phyloP scores from a whole-genome alignment of 169 alveolate species.

The Perkinsus olseni region DNA sequence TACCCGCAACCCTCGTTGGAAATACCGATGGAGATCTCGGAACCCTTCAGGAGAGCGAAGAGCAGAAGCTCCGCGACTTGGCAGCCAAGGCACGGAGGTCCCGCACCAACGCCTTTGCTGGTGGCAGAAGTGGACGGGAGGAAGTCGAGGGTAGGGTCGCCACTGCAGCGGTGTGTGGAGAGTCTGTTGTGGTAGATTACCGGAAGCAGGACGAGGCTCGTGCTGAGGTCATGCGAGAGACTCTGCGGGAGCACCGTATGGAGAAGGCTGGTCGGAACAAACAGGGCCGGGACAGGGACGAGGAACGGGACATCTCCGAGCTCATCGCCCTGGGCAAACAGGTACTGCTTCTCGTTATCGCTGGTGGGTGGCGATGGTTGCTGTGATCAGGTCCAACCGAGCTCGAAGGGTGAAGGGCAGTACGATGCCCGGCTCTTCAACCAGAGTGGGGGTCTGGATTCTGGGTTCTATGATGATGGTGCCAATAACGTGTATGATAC shows the following conservation, averaged over 20 bases:
- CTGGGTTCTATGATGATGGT: constrained; percentile 26
- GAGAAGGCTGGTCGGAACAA: constrained; percentile 54
- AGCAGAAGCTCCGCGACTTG: constrained; percentile 72
- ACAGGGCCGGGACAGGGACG: constrained; percentile 60
- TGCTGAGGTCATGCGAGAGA: not conserved
- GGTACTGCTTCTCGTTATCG: not conserved
- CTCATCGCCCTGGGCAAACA: constrained; percentile 69
- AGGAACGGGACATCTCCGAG: constrained; percentile 69
- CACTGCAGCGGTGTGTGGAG: not conserved
- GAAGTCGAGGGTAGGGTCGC: not conserved
- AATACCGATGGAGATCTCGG: constrained; percentile 33
- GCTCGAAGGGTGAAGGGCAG: constrained; percentile 41
- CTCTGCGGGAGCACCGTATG: not conserved
- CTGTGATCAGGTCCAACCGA: constrained; percentile 56
- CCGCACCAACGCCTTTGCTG: not conserved
- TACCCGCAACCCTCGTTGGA: not conserved
- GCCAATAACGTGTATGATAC: not conserved
- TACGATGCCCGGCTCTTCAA: constrained; percentile 71
- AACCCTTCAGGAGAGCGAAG: constrained; percentile 65
- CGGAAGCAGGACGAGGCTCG: not conserved
- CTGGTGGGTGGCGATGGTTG: not conserved
- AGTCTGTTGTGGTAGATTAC: not conserved
- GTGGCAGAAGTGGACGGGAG: not conserved
- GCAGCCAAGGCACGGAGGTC: constrained; percentile 77
- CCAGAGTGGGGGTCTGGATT: constrained; percentile 62